Conservation (phyloP, 1,284 basidiomycete species). For the Fomes fomentarius region DNA sequence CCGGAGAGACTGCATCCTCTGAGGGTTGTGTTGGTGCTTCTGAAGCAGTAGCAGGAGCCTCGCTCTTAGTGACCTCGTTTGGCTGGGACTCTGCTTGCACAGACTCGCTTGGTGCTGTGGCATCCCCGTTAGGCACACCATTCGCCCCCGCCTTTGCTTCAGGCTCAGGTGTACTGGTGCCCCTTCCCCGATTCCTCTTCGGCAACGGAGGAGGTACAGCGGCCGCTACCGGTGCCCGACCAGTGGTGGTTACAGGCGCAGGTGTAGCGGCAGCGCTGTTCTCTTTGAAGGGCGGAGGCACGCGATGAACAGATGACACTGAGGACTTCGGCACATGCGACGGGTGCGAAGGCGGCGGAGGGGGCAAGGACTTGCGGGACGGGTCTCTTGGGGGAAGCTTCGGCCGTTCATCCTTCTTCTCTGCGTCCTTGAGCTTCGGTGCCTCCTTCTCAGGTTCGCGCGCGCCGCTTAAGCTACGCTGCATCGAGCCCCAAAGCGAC, state of each 20-base stretch:
- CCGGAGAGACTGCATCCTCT: not conserved
- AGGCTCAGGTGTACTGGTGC: conserved; percentile 6
- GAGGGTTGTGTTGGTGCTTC: too few species aligned
- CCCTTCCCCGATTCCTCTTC: conserved; percentile 25
- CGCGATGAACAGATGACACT: conserved; percentile 11
- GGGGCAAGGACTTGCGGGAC: conserved; percentile 31
- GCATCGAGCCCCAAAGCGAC: conserved; percentile 39
- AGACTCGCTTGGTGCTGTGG: not conserved
- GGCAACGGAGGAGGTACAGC: conserved; percentile 28
- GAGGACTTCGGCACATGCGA: conserved; percentile 18
- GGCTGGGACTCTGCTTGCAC: not conserved
- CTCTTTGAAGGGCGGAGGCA: conserved; percentile 24
- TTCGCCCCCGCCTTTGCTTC: not conserved
- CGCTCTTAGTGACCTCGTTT: not conserved
- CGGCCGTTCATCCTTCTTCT: conserved; percentile 21
- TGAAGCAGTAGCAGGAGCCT: not conserved
- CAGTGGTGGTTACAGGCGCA: conserved; percentile 14
- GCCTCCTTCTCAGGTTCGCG: conserved; percentile 16
- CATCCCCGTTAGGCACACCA: not conserved
- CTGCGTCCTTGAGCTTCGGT: conserved; percentile 1
- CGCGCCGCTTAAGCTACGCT: conserved; percentile 33
- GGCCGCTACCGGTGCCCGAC: not conserved
- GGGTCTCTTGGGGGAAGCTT: conserved; percentile 26
- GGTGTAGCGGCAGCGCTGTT: conserved; percentile 28
- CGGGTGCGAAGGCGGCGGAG: conserved; percentile 46